phyloP scores from a whole-genome alignment of 169 alveolate genomes.

The Condylostoma magnum region DNA sequence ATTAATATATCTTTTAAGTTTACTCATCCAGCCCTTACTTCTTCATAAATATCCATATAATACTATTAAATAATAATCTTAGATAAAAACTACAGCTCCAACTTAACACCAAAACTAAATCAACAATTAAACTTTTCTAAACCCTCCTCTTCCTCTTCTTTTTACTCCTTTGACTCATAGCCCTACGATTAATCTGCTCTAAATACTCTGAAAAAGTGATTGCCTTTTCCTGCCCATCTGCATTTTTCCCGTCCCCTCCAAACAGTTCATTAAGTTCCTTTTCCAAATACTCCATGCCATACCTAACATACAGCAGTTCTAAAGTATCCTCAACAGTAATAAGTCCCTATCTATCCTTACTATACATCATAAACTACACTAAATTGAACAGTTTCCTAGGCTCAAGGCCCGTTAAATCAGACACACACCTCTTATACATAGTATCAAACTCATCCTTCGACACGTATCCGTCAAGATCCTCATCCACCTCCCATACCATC shows the following conservation, averaged over 20 bases:
- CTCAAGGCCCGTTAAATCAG: slow-evolving; percentile 87
- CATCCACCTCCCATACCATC: slow-evolving; percentile 92
- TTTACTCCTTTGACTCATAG: slow-evolving; percentile 50
- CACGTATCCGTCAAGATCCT: slow-evolving; percentile 84
- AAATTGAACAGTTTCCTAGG: slow-evolving; percentile 88
- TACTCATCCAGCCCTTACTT: too few species aligned
- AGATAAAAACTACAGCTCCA: too few species aligned
- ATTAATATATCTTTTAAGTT: too few species aligned
- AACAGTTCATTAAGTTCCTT: slow-evolving; percentile 88
- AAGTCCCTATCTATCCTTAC: slow-evolving; percentile 74
- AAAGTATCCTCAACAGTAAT: slow-evolving; percentile 91
- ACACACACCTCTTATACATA: slow-evolving; percentile 87
- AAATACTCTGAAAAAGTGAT: slow-evolving; percentile 74
- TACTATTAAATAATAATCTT: too few species aligned
- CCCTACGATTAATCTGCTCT: slow-evolving; percentile 63
- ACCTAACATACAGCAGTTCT: slow-evolving; percentile 88
- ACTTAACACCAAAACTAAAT: too few species aligned
- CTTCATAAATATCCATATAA: too few species aligned
- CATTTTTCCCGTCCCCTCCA: slow-evolving; percentile 73
- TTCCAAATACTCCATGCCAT: slow-evolving; percentile 84
- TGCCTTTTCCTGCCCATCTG: slow-evolving; percentile 77
- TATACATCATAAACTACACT: slow-evolving; percentile 90
- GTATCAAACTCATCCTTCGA: slow-evolving; percentile 82
- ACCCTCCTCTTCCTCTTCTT: too few species aligned
- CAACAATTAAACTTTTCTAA: too few species aligned